phyloP scores from a whole-genome alignment of 2,329 filamentous ascomycete species.

The Penicillium sclerotiorum region DNA sequence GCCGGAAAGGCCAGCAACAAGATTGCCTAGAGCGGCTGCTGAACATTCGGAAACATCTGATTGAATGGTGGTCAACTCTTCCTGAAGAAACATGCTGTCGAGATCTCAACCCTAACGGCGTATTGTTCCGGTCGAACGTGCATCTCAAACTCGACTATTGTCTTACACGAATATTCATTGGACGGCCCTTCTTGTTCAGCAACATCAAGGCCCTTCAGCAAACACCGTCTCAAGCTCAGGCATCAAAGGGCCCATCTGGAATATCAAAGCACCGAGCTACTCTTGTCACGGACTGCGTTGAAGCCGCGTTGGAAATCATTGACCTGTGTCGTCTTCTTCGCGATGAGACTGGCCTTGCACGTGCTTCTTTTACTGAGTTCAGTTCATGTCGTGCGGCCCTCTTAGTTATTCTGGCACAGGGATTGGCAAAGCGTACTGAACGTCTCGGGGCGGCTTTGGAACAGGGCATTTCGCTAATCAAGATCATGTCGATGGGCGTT shows the following conservation, averaged over 20 bases:
- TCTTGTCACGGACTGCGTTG: slow-evolving; percentile 57
- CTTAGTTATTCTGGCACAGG: slow-evolving; percentile 50
- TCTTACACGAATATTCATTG: slow-evolving; percentile 57
- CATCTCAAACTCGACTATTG: slow-evolving; percentile 58
- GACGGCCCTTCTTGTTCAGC: slow-evolving; percentile 57
- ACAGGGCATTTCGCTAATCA: slow-evolving; percentile 55
- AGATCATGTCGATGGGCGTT: slow-evolving; percentile 57
- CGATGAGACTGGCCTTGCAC: slow-evolving; percentile 56
- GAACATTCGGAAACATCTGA: slow-evolving; percentile 40
- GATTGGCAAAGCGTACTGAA: slow-evolving; percentile 44
- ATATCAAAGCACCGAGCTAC: slow-evolving; percentile 38
- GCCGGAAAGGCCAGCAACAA: slow-evolving; percentile 42
- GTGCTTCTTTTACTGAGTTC: slow-evolving; percentile 60
- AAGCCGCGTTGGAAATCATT: slow-evolving; percentile 55
- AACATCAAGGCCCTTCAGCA: slow-evolving; percentile 35
- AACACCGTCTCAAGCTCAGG: slow-evolving; percentile 16
- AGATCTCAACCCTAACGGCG: slow-evolving; percentile 45
- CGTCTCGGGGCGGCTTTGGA: slow-evolving; percentile 50
- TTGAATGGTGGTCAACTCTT: slow-evolving; percentile 47
- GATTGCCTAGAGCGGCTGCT: slow-evolving; percentile 45
- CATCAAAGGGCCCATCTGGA: slow-evolving; percentile 34
- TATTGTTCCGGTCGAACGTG: slow-evolving; percentile 52
- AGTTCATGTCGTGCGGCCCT: slow-evolving; percentile 59
- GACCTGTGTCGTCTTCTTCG: slow-evolving; percentile 55
- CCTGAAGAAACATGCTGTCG: slow-evolving; percentile 43